A percentile compares a stretch with the other conserved stretches of the same genome.
phyloP scores from a whole-genome alignment of 202 grass and related monocot species.

The Carex arenaria region DNA sequence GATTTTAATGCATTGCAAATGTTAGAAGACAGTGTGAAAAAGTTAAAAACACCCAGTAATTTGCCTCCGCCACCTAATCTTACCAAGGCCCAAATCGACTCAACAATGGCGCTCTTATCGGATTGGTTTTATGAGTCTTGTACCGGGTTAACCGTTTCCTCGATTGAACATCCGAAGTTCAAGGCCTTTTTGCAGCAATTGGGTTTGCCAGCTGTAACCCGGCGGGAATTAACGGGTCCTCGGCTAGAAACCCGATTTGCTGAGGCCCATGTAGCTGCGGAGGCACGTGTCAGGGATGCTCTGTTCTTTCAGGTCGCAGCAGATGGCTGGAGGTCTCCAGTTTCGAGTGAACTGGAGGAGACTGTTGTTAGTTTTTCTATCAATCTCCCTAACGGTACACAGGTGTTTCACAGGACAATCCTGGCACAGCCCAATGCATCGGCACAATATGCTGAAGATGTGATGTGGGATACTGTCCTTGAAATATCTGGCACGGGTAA shows the following conservation, averaged over 20 bases:
- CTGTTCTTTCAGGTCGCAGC: slow-evolving; percentile 42
- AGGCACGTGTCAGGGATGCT: slow-evolving; percentile 38
- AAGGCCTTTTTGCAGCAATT: slow-evolving; percentile 31
- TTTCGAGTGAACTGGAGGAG: slow-evolving; percentile 5
- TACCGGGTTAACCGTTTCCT: slow-evolving; percentile 34
- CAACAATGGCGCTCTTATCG: slow-evolving; percentile 28
- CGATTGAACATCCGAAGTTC: slow-evolving; percentile 39
- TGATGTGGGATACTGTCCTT: slow-evolving; percentile 31
- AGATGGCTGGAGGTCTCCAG: slow-evolving; percentile 34
- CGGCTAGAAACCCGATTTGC: slow-evolving; percentile 28
- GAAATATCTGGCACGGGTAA: slow-evolving; percentile 21
- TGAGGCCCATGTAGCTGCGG: slow-evolving; percentile 15
- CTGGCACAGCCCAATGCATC: slow-evolving; percentile 13
- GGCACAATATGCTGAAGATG: slow-evolving; percentile 35
- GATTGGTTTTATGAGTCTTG: slow-evolving; percentile 45
- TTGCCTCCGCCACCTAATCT: slow-evolving; percentile 22
- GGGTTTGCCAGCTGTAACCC: slow-evolving; percentile 26
- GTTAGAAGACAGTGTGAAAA: slow-evolving; percentile 51
- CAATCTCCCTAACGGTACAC: slow-evolving; percentile 45
- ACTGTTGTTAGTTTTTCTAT: slow-evolving; percentile 27
- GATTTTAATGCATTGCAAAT: slow-evolving; percentile 39
- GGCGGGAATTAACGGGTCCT: slow-evolving; percentile 19
- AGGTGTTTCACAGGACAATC: slow-evolving; percentile 27
- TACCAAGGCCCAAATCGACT: slow-evolving; percentile 26
- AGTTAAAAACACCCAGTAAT: slow-evolving; percentile 37